Evolutionary conservation across 1,139 yeast genomes (phyloP).

Genomic region (Geotrichum aggregatum): DNA sequence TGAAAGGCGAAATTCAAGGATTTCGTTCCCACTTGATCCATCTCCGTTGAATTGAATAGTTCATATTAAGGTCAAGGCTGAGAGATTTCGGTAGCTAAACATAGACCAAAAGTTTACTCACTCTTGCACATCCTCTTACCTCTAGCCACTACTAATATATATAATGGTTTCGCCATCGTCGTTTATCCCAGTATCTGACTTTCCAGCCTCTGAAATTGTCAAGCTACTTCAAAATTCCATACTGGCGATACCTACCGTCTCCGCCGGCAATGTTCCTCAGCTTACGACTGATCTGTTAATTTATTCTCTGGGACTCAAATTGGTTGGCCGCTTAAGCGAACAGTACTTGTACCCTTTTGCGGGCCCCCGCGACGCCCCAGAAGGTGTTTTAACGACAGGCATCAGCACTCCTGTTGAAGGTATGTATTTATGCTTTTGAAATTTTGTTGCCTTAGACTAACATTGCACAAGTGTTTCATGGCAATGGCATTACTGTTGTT

Average conservation of each 20-base stretch:
- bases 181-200: conserved; percentile 5
- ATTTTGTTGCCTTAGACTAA: background rate
- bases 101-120: too few species aligned
- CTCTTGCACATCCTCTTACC: too few species aligned
- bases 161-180: conserved; percentile 3
- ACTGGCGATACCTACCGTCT: conserved; percentile 69
- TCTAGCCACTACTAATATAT: background rate
- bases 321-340: conserved; percentile 56
- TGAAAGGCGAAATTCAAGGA: background rate
- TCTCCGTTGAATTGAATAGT: too few species aligned
- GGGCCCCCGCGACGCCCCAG: conserved; percentile 62
- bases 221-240: conserved; percentile 20
- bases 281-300: conserved; percentile 68
- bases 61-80: too few species aligned
- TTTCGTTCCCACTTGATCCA: background rate
- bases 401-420: conserved; percentile 59
- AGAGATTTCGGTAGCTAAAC: too few species aligned
- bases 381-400: conserved; percentile 35
- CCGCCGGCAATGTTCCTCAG: conserved; percentile 90
- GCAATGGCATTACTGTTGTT: conserved; percentile 49
- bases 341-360: conserved; percentile 72
- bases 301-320: conserved; percentile 53
- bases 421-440: background rate
- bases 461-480: conserved; percentile 32
- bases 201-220: background rate